Conservation (phyloP, 106 monocot genomes). For the Iris macrosiphon region DNA sequence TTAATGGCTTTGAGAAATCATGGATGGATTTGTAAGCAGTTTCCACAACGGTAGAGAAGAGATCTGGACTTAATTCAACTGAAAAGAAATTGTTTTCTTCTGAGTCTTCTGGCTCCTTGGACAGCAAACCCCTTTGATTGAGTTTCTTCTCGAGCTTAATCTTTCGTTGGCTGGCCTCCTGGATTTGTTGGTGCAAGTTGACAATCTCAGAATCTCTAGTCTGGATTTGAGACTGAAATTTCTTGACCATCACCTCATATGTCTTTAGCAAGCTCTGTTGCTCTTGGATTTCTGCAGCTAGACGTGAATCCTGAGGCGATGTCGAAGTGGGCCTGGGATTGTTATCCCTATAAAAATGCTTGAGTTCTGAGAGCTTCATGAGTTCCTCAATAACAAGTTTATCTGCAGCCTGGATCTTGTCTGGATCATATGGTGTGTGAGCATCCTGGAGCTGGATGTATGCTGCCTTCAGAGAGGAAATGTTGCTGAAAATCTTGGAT, state of each 20-base stretch:
- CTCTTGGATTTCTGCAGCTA: conserved; percentile 82
- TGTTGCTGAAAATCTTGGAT: conserved; percentile 62
- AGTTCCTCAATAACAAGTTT: conserved; percentile 27
- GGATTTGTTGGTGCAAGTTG: conserved; percentile 73
- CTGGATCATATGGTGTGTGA: conserved; percentile 60
- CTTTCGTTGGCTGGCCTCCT: conserved; percentile 70
- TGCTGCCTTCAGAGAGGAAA: conserved; percentile 60
- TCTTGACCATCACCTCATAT: conserved; percentile 28
- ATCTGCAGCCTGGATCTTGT: conserved; percentile 53
- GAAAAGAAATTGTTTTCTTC: conserved; percentile 18
- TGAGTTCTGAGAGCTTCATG: conserved; percentile 40
- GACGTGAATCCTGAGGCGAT: conserved; percentile 19
- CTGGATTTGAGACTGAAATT: conserved; percentile 92
- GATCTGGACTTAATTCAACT: conserved; percentile 20
- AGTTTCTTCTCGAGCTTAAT: conserved; percentile 50
- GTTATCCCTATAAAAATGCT: conserved; percentile 35
- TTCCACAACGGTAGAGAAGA: conserved; percentile 32
- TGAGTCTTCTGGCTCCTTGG: background rate
- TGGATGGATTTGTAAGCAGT: conserved; percentile 55
- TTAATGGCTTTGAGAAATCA: conserved; percentile 71
- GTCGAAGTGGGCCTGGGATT: conserved; percentile 22
- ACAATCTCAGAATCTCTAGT: conserved; percentile 70
- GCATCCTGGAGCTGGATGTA: conserved; percentile 73
- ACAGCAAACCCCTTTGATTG: conserved; percentile 16
- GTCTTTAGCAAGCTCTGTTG: conserved; percentile 77